Conservation (phyloP, 441 rosid species). For the Raphanus hybrid region DNA sequence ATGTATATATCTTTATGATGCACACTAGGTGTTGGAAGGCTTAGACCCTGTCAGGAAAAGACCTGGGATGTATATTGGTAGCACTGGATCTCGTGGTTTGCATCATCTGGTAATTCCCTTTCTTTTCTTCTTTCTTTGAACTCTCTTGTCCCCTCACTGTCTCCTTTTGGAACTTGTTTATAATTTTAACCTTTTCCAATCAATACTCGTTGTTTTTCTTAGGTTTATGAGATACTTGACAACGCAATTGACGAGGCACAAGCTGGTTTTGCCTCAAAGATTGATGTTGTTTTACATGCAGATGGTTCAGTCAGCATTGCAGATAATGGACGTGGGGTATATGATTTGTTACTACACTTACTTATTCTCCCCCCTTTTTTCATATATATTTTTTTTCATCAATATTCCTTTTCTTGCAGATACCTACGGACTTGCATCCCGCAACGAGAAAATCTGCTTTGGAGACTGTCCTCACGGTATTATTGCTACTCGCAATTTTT, state of each 20-base stretch:
- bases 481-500: conserved; percentile 42
- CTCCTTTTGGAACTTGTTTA: neutral
- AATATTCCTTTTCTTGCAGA: conserved; percentile 51
- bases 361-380: neutral
- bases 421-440: conserved; percentile 94
- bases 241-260: conserved; percentile 98
- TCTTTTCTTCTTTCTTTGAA: neutral
- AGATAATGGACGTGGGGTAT: conserved; percentile 98
- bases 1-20: neutral
- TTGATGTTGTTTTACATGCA: conserved; percentile 67
- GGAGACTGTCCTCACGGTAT: conserved; percentile 99
- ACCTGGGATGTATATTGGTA: conserved; percentile 99
- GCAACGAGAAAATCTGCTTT: conserved; percentile 90
- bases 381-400: neutral
- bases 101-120: conserved; percentile 82
- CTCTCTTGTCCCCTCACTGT: neutral
- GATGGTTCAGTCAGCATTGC: conserved; percentile 87
- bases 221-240: conserved; percentile 98
- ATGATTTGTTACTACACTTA: conserved; percentile 29
- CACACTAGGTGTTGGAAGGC: conserved; percentile 89
- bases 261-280: conserved; percentile 87
- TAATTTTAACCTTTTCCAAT: neutral
- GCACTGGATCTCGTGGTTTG: conserved; percentile 98
- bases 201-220: conserved; percentile 33
- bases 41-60: conserved; percentile 97